These are phyloP conservation scores for Astrothelium subdiscretum DNA, from an alignment of 495 filamentous ascomycete genomes.

Conservation along the genomic window DNA sequence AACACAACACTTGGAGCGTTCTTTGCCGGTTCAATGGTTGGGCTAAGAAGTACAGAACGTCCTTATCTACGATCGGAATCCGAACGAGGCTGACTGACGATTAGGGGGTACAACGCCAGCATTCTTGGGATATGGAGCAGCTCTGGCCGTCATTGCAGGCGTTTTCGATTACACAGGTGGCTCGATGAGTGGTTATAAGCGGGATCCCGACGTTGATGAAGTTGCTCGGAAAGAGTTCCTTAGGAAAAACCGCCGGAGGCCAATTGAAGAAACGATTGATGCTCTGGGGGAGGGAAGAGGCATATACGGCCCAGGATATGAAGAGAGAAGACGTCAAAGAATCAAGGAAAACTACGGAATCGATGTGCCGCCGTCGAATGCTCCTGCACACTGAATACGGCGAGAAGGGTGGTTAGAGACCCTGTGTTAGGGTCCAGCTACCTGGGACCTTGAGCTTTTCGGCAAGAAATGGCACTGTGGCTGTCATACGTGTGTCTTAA, in stretches of 20 bases:
- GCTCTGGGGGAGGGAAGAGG: conserved; percentile 85
- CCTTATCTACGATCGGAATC: neutral
- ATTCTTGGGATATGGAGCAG: conserved; percentile 66
- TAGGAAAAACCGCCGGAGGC: conserved; percentile 60
- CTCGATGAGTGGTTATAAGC: conserved; percentile 43
- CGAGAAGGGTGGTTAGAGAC: neutral
- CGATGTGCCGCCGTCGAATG: conserved; percentile 41
- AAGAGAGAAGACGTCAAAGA: conserved; percentile 69
- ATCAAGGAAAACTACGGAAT: conserved; percentile 87
- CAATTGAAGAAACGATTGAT: conserved; percentile 69
- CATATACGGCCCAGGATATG: conserved; percentile 78
- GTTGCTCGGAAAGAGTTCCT: conserved; percentile 66
- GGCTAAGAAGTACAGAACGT: conserved; percentile 44
- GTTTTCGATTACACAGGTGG: conserved; percentile 72
- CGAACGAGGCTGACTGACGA: neutral
- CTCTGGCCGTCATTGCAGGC: conserved; percentile 50
- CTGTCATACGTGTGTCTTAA: no score
- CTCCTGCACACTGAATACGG: neutral
- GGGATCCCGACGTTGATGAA: conserved; percentile 56
- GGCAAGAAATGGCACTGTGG: no score
- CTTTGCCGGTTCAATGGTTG: conserved; percentile 55
- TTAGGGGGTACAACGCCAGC: conserved; percentile 64
- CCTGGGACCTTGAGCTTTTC: no score
- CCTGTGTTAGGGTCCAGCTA: neutral
- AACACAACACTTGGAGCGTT: conserved; percentile 66